Evolutionary conservation across 2,329 filamentous ascomycete genomes (phyloP).

Genomic region (Leptosphaerulina australis): DNA sequence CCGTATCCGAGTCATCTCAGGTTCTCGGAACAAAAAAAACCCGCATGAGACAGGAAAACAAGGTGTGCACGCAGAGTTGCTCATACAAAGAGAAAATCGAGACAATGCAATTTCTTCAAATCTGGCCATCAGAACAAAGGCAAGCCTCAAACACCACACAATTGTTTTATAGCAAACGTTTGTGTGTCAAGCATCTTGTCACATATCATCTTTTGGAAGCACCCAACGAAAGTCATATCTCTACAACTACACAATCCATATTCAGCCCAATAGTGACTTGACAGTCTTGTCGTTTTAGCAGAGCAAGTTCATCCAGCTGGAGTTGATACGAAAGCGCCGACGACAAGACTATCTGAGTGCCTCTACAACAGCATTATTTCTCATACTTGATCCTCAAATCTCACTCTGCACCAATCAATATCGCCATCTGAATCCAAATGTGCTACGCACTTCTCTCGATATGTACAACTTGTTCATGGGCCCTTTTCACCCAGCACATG

Average conservation of each 20-base stretch:
- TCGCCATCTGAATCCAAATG: conserved; percentile 28
- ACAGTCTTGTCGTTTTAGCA: no score
- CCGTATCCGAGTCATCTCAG: no score
- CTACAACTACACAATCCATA: no score
- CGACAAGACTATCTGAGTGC: no score
- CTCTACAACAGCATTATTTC: background rate
- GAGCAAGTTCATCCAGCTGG: no score
- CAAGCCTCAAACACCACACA: background rate
- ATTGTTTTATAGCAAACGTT: background rate
- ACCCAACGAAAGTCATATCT: no score
- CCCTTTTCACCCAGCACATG: conserved; percentile 23
- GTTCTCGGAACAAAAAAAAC: no score
- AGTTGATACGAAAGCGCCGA: no score
- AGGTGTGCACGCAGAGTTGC: background rate
- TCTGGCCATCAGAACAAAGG: background rate
- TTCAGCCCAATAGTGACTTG: no score
- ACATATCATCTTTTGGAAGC: no score
- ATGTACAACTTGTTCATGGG: conserved; percentile 27
- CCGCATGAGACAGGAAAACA: background rate
- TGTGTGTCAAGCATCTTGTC: background rate
- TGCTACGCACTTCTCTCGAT: conserved; percentile 34
- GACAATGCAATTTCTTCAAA: background rate
- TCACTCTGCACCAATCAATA: no score
- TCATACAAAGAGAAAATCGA: background rate
- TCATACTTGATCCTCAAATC: no score